Evolutionary conservation across 176 grass and related monocot species (phyloP).

Genomic region (Aechmea fasciata): DNA sequence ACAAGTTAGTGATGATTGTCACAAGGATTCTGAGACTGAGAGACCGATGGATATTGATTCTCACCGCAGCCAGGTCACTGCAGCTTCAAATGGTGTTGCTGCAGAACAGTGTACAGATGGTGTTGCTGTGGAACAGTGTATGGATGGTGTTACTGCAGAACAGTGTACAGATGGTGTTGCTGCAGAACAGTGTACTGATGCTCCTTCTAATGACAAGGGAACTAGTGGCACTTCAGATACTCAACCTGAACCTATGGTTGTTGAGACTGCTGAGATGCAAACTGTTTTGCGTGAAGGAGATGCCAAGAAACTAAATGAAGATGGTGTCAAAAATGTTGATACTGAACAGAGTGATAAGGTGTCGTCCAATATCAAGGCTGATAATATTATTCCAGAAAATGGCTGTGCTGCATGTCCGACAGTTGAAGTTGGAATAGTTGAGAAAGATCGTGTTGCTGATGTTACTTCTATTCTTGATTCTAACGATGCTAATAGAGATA

Average conservation of each 20-base stretch:
- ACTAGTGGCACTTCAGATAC: neutral
- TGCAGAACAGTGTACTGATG: neutral
- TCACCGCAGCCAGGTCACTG: neutral
- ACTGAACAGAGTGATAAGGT: neutral
- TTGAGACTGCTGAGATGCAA: neutral
- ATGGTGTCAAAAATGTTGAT: neutral
- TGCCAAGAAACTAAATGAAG: neutral
- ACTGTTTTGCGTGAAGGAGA: neutral
- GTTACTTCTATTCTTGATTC: neutral
- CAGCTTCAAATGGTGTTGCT: neutral
- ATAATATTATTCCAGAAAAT: neutral
- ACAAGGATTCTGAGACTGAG: neutral
- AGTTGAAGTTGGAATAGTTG: neutral
- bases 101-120: neutral
- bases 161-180: neutral
- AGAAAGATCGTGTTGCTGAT: neutral
- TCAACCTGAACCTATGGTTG: conserved; percentile 11
- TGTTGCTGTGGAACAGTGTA: neutral
- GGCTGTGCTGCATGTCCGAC: neutral
- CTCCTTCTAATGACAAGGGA: neutral
- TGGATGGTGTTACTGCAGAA: neutral
- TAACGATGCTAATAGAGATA: neutral
- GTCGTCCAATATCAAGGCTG: neutral
- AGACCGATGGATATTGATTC: conserved; percentile 1
- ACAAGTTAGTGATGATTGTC: neutral